Evolutionary conservation across 176 grass and related monocot species (phyloP), one percentile per base, ranked within the genome.

Genomic region (Oryza australiensis): DNA sequence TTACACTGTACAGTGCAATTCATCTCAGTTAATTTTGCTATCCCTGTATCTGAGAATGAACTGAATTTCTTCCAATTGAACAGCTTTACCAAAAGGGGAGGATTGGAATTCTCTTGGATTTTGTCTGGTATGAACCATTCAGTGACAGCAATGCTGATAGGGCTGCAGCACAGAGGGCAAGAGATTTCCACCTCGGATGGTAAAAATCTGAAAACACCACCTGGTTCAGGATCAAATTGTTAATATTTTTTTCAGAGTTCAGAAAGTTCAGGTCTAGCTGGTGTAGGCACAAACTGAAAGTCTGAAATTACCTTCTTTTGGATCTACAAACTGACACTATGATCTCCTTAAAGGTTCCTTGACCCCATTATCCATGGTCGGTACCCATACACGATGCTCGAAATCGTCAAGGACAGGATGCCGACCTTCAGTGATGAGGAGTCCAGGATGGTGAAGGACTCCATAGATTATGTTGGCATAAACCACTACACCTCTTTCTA

Each of bases 141-240:
- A 94, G 88, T 2, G 10, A 86, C 82, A 89, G 84, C 51, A 89
- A 85, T 5, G 86, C 84, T 0, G 95, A 98, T 73, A 82, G 87
- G 81, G 90, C 86, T 68, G 95, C 95, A 28, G 95, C 92, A 12
- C 84, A 91, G 75, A 84, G 92, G 80, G 85, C 95, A 26, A 93
- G 95, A 77, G 95, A 98, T 20, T 98, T 98, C 74, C 95, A 98
- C 60, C 76, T 98, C 20, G 95, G 95, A 89, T 98, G 95, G 95
- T 98, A 89, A 73, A 12, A 62, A 10, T 32, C 37, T 40, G 45
- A 84, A 66, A 27, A 2, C 26, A 11, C 37, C 38, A 26, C n/a
- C 46, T 62, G 35, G 66, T 74, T 73, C 48, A 48, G 3, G 22
- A 60, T 67, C n/a, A 45, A 32, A 0, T n/a, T 23, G 34, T 55